A percentile compares a stretch with the other conserved stretches of the same genome.
Evolutionary conservation across 495 filamentous ascomycete species (phyloP).

Genomic region (Neurospora pannonica): DNA sequence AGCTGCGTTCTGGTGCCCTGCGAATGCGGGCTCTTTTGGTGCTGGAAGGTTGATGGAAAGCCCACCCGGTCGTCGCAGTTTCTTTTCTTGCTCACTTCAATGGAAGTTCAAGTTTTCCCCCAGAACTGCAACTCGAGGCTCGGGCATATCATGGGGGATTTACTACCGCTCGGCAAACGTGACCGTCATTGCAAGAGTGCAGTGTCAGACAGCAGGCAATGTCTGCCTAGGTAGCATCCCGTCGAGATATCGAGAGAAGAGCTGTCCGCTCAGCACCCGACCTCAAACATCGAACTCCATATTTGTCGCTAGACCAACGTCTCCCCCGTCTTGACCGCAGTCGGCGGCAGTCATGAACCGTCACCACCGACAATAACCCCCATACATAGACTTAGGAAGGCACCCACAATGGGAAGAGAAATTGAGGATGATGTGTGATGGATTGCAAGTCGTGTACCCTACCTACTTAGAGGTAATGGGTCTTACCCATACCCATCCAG

Average conservation of each 20-base stretch:
- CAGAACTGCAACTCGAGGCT: not conserved
- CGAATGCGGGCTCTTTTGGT: not conserved
- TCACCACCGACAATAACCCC: not conserved
- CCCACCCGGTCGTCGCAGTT: not conserved
- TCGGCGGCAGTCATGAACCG: not conserved
- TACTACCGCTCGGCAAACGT: not conserved
- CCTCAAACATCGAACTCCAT: not conserved
- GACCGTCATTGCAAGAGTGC: not conserved
- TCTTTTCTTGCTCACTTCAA: not conserved
- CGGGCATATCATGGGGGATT: not conserved
- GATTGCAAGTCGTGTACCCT: not conserved
- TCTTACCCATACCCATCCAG: not conserved
- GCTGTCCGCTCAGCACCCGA: not conserved
- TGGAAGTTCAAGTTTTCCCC: not conserved
- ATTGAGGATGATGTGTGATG: not conserved
- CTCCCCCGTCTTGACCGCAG: not conserved
- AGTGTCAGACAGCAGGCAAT: not conserved
- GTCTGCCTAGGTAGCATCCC: not conserved
- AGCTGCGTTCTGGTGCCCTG: not conserved
- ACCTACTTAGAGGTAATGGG: not conserved
- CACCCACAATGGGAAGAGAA: not conserved
- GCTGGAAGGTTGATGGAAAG: conserved; percentile 8
- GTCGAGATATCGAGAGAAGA: not conserved
- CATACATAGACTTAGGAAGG: not conserved
- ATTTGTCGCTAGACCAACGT: not conserved